Base-by-base conservation (phyloP, 2,329 filamentous ascomycete species). In the Talaromyces sp. region DNA sequence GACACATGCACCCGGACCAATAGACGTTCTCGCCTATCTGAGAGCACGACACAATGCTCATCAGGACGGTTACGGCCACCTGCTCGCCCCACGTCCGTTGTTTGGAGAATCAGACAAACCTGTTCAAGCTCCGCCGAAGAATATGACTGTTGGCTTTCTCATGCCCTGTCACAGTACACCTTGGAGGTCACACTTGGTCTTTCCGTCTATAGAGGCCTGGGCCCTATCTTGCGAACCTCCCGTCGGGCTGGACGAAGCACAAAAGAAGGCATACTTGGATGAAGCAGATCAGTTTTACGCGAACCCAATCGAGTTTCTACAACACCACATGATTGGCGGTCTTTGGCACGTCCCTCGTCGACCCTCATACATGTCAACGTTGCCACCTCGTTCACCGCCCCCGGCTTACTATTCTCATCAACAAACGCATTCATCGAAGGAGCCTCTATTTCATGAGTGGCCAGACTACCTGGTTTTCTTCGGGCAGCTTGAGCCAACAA, bases 161-260 rank as follows among this genome's bases (percentile, higher is more conserved):
- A 96, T 93, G 84, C 95, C 95, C 9, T 99, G 95, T 78, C 95
- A 99, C 80, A 91, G 90, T 67, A 98, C 93, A 0, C 93, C 95
- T 2, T 98, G 95, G 93, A 89, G 93, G 70, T 92, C 89, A 16
- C 90, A 96, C 71, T 83, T 98, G 42, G 82, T 96, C 65, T 85
- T 95, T 71, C 85, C 91, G 0, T 79, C 81, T 33, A 86, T 97
- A 60, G 79, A 85, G 63, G 92, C 92, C 3, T 93, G 93, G 81
- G 93, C 93, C 0, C 80, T 98, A 16, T 89, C 90, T 5, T 99
- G 95, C 75, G 93, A 97, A 69, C 95, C 95, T 1, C 95, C 95
- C 0, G 78, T 99, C 12, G 79, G 88, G 69, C 82, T 92, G 0
- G 80, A 83, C 28, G 74, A 76, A 5, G 68, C 78, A 7, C 84